phyloP scores from a whole-genome alignment of 2,329 filamentous ascomycete genomes.

The Botrytis aclada region DNA sequence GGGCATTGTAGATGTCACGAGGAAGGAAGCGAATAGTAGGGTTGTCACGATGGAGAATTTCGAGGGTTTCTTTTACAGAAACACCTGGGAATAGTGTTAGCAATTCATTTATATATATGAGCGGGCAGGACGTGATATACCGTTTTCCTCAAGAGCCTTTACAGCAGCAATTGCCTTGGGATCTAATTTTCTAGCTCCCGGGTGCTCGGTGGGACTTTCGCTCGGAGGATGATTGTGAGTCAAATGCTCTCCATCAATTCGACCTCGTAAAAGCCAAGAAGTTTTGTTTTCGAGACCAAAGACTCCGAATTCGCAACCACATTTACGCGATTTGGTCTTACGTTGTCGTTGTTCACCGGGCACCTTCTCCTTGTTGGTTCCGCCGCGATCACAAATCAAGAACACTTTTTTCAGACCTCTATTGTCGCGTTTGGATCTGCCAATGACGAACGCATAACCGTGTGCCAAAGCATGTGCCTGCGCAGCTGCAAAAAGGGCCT shows the following conservation, averaged over 20 bases:
- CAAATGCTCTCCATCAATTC: constrained; percentile 56
- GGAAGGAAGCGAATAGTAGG: constrained; percentile 61
- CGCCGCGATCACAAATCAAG: constrained; percentile 64
- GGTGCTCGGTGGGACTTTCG: constrained; percentile 64
- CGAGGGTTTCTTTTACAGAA: constrained; percentile 63
- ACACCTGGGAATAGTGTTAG: constrained; percentile 51
- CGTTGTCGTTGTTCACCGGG: constrained; percentile 44
- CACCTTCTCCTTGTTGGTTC: constrained; percentile 54
- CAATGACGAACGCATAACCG: constrained; percentile 66
- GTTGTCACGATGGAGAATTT: constrained; percentile 62
- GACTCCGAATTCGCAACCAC: constrained; percentile 67
- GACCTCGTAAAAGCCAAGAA: constrained; percentile 64
- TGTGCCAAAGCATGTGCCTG: constrained; percentile 64
- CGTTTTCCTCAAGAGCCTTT: constrained; percentile 63
- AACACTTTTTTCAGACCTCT: constrained; percentile 65
- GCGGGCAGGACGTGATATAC: constrained; percentile 43
- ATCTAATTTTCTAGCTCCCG: constrained; percentile 62
- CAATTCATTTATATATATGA: constrained; percentile 13
- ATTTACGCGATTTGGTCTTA: constrained; percentile 67
- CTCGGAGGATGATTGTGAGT: constrained; percentile 64
- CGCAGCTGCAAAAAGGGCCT: constrained; percentile 62
- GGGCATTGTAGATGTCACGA: constrained; percentile 65
- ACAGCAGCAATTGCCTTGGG: constrained; percentile 67
- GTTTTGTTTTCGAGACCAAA: constrained; percentile 66
- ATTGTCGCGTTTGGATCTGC: constrained; percentile 62